Evolutionary conservation across 345 rosid genomes (phyloP).

Genomic region (Bretschneidera sinensis): DNA sequence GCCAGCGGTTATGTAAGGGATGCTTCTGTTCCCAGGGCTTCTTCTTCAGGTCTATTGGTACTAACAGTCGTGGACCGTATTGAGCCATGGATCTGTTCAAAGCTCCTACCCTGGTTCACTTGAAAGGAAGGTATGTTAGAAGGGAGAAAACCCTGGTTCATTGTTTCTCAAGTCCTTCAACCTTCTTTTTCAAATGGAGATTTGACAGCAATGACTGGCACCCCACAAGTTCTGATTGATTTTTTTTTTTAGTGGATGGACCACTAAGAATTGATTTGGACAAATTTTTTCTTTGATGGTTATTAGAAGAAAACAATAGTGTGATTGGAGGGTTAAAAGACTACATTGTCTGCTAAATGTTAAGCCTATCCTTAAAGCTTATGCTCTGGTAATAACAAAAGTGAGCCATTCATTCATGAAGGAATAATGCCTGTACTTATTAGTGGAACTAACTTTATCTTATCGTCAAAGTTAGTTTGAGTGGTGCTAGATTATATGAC

Average conservation of each 20-base stretch:
- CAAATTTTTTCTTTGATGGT: not conserved
- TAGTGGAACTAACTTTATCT: slow-evolving; percentile 6
- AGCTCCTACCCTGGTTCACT: not conserved
- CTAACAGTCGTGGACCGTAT: slow-evolving; percentile 32
- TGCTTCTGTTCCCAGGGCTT: slow-evolving; percentile 50
- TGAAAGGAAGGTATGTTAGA: not conserved
- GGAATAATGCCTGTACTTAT: slow-evolving; percentile 23
- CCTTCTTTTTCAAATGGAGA: slow-evolving; percentile 12
- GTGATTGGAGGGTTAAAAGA: too few relatives aligned
- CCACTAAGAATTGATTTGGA: slow-evolving; percentile 18
- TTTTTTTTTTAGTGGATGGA: slow-evolving; percentile 14
- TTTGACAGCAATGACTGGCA: slow-evolving; percentile 12
- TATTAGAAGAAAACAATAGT: not conserved
- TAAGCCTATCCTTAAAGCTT: too few relatives aligned
- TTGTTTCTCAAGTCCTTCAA: not conserved
- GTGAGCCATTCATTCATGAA: slow-evolving; percentile 27
- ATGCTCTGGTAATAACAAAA: not conserved
- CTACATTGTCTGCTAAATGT: too few relatives aligned
- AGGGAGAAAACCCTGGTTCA: not conserved
- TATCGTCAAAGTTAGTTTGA: slow-evolving; percentile 7
- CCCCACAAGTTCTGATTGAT: not conserved
- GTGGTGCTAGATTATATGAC: too few relatives aligned
- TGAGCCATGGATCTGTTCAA: slow-evolving; percentile 23
- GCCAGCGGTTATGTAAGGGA: slow-evolving; percentile 64
- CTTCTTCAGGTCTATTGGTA: slow-evolving; percentile 58